Base-by-base conservation (phyloP, 768 basidiomycete genomes). In the Boletus fagicola region DNA sequence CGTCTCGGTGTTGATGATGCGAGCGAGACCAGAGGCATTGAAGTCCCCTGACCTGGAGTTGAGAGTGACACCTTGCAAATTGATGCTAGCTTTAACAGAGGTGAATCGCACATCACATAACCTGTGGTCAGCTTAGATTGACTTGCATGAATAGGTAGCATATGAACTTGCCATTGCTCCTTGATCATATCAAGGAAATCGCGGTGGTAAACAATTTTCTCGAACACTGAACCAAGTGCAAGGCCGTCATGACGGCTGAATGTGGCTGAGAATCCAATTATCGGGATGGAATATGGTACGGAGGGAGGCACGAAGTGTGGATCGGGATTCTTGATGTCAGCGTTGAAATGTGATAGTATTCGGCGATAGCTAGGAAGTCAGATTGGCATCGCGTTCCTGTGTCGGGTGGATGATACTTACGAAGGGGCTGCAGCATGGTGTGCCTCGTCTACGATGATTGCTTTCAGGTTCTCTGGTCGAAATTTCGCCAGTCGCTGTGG, bases 381-480 rank as follows among this genome's bases (percentile, higher is more conserved):
- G 12, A 75, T 56, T 42, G 24, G 30, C 5, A 38, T 28, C 4
- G 22, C 18, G 20, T 48, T 12, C 31, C 4, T 15, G 38, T 30
- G 4, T 26, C n/a, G 31, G 26, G 48, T 24, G 35, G 22, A 39
- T n/a, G n/a, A n/a, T 18, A n/a, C 36, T 53, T 74, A 95, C 85
- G 94, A 94, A 31, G 88, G 86, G 10, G 95, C 91, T 39, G 92
- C 94, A 30, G 95, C 90, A 72, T 98, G 96, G 69, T 98, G 96
- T 0, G 95, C 95, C 73, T 97, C 94, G 65, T 97, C 94, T 4
- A 97, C 78, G 45, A 96, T 85, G 57, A 97, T 77, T 16, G 87
- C 88, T 65, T 88, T 92, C 59, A 92, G 72, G 46, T 59, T 65
- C 11, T 71, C 65, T 4, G 88, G 87, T 65, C 86, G 77, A 68